phyloP scores from a whole-genome alignment of 2,329 filamentous ascomycete species.

The Ploettnerulaceae sp. region DNA sequence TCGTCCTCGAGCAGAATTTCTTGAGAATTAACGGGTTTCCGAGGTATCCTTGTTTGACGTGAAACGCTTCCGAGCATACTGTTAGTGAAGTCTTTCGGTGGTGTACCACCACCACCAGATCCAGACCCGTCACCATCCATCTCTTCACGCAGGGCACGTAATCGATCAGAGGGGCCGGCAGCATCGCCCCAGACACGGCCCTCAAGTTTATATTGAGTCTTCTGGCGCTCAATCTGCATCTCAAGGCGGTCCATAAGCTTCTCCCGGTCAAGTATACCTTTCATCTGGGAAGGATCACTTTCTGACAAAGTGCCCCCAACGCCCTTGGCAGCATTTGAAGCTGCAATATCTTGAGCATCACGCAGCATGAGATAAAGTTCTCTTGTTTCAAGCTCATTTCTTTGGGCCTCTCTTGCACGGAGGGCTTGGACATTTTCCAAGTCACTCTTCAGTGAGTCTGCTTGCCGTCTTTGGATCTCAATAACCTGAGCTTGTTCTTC shows the following conservation, averaged over 20 bases:
- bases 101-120: conserved; percentile 34
- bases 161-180: conserved; percentile 80
- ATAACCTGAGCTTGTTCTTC: conserved; percentile 90
- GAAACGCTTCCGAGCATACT: conserved; percentile 70
- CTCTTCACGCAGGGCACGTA: conserved; percentile 86
- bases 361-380: conserved; percentile 97
- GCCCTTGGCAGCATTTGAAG: conserved; percentile 67
- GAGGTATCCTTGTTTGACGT: conserved; percentile 52
- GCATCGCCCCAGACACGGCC: conserved; percentile 83
- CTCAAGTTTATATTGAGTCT: conserved; percentile 96
- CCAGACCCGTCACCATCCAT: conserved; percentile 69
- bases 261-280: conserved; percentile 90
- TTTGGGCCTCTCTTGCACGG: conserved; percentile 83
- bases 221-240: conserved; percentile 92
- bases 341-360: conserved; percentile 93
- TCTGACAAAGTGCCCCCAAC: conserved; percentile 48
- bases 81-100: conserved; percentile 61
- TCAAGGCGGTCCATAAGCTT: conserved; percentile 89
- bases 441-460: conserved; percentile 83
- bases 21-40: conserved; percentile 46
- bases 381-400: conserved; percentile 92
- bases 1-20: conserved; percentile 35
- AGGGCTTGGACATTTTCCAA: conserved; percentile 81
- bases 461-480: conserved; percentile 79
- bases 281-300: conserved; percentile 70